Percentiles rank a stretch among this genome's conserved stretches.
Evolutionary conservation across 148 eudicot species (phyloP).

Genomic region (Nepenthes mirabilis): DNA sequence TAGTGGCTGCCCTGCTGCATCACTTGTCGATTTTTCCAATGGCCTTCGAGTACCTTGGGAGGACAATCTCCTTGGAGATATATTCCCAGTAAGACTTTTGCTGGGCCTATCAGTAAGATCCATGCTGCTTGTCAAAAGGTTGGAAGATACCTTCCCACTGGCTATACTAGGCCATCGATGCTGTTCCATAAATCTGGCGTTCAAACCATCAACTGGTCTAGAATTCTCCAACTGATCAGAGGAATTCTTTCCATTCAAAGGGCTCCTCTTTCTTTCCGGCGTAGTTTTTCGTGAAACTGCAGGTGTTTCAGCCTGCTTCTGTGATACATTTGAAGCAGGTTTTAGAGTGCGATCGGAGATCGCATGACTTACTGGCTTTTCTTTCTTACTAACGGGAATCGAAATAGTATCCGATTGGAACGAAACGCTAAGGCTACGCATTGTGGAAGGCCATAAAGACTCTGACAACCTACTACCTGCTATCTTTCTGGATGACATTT

Average conservation of each 20-base stretch:
- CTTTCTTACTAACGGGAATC: conserved; percentile 55
- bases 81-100: conserved; percentile 18
- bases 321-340: conserved; percentile 56
- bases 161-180: conserved; percentile 84
- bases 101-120: conserved; percentile 33
- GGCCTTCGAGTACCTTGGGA: conserved; percentile 43
- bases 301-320: conserved; percentile 32
- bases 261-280: conserved; percentile 80
- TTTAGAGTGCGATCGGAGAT: conserved; percentile 65
- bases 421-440: conserved; percentile 78
- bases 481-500: conserved; percentile 42
- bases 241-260: conserved; percentile 57
- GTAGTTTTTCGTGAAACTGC: conserved; percentile 46
- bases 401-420: conserved; percentile 71
- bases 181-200: conserved; percentile 58
- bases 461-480: conserved; percentile 39
- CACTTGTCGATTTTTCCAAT: conserved; percentile 40
- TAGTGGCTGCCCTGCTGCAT: conserved; percentile 23
- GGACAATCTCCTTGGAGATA: conserved; percentile 46
- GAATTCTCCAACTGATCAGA: conserved; percentile 72
- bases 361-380: conserved; percentile 38
- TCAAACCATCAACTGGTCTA: conserved; percentile 46
- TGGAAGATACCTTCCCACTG: conserved; percentile 37
- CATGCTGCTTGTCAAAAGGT: conserved; percentile 25
- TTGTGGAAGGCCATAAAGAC: conserved; percentile 89